A percentile compares a stretch with the other conserved stretches of the same genome.
Conservation (phyloP, 352 stramenopile species). For the Globisporangium cystogenes region DNA sequence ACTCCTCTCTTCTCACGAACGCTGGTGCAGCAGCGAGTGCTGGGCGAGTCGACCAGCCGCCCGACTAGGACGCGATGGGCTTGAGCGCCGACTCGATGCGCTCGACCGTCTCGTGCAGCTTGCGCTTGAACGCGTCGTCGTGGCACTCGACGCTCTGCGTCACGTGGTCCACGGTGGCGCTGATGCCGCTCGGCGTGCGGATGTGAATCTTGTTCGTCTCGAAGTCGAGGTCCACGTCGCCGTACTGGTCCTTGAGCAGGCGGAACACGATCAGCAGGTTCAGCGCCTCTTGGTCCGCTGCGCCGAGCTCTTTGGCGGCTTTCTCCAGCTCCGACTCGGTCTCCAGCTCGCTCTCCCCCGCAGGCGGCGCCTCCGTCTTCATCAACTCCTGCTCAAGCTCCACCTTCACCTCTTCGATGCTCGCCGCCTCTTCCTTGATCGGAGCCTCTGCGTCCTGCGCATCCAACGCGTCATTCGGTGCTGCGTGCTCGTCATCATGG, state of each 20-base stretch:
- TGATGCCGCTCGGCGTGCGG: constrained; percentile 62
- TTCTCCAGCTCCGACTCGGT: constrained; percentile 35
- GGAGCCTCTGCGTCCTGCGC: constrained; percentile 13
- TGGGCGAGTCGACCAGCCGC: background rate
- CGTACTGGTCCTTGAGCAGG: constrained; percentile 82
- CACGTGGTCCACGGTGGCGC: constrained; percentile 59
- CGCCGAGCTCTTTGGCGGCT: constrained; percentile 58
- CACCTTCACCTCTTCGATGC: constrained; percentile 12
- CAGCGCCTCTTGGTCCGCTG: constrained; percentile 71
- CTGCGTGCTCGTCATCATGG: constrained; percentile 5
- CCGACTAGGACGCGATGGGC: constrained; percentile 48
- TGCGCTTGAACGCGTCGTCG: constrained; percentile 61
- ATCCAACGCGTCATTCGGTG: constrained; percentile 12
- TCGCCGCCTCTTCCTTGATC: constrained; percentile 18
- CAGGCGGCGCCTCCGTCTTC: constrained; percentile 15
- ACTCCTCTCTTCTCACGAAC: background rate
- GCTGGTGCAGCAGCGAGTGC: background rate
- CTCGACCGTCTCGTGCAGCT: constrained; percentile 58
- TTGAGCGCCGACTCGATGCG: constrained; percentile 65
- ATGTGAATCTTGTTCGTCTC: constrained; percentile 89
- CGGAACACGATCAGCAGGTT: constrained; percentile 84
- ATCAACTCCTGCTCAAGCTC: constrained; percentile 14
- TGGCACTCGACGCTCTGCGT: constrained; percentile 62
- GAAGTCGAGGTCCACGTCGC: constrained; percentile 80
- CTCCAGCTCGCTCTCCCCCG: constrained; percentile 7